These are phyloP conservation scores for Phytophthora pistaciae DNA, from an alignment of 352 stramenopile genomes.

Conservation along the genomic window DNA sequence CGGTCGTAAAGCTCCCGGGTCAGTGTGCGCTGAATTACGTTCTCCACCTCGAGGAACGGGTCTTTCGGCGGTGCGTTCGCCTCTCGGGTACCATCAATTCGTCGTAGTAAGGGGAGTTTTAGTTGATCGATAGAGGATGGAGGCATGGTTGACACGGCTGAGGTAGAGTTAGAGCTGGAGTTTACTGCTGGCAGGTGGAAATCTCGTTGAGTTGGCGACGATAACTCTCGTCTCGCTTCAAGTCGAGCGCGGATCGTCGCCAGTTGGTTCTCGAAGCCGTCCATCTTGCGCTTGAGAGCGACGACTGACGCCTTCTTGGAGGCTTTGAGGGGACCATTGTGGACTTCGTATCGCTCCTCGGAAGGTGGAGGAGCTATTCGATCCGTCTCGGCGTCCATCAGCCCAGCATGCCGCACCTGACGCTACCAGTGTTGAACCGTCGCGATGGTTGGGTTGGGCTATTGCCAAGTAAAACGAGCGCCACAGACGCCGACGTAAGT, in stretches of 20 bases:
- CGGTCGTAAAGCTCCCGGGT: slow-evolving; percentile 40
- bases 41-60: slow-evolving; percentile 45
- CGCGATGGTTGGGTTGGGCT: slow-evolving; percentile 3
- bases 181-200: slow-evolving; percentile 23
- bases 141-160: background rate
- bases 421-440: slow-evolving; percentile 10
- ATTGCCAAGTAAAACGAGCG: background rate
- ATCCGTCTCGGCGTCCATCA: slow-evolving; percentile 27
- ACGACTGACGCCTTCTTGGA: slow-evolving; percentile 2
- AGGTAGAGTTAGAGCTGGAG: background rate
- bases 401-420: slow-evolving; percentile 18
- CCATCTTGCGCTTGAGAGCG: slow-evolving; percentile 39
- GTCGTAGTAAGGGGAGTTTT: slow-evolving; percentile 47
- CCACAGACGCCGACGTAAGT: too few relatives aligned
- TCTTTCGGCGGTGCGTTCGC: slow-evolving; percentile 27
- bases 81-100: slow-evolving; percentile 27
- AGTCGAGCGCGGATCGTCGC: slow-evolving; percentile 51
- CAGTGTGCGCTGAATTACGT: slow-evolving; percentile 41
- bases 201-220: background rate
- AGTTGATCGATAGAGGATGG: slow-evolving; percentile 15
- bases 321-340: slow-evolving; percentile 1
- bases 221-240: slow-evolving; percentile 29
- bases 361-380: background rate
- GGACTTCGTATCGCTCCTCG: slow-evolving; percentile 14
- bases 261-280: slow-evolving; percentile 55